Evolutionary conservation across 495 filamentous ascomycete species (phyloP).

Genomic region (Podospora fimiseda): DNA sequence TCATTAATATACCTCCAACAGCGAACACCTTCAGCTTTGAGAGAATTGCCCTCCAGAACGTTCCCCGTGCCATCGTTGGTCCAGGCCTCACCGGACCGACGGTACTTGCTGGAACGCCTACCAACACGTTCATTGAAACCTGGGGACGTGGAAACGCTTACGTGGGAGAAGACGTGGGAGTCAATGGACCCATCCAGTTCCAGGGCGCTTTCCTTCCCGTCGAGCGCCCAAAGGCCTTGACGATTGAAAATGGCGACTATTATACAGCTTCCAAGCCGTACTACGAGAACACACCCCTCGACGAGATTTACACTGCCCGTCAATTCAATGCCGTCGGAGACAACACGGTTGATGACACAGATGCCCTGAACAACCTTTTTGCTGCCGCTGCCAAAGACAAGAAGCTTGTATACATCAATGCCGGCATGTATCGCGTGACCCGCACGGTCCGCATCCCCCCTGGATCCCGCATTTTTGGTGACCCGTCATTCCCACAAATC

Average conservation of each 20-base stretch:
- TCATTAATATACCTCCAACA: constrained; percentile 34
- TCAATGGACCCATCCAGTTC: constrained; percentile 32
- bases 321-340: constrained; percentile 68
- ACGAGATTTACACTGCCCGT: constrained; percentile 63
- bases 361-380: constrained; percentile 58
- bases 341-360: constrained; percentile 57
- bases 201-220: constrained; percentile 30
- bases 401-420: constrained; percentile 78
- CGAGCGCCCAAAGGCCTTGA: constrained; percentile 21
- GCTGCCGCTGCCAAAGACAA: constrained; percentile 45
- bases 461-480: constrained; percentile 67
- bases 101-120: constrained; percentile 51
- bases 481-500: constrained; percentile 80
- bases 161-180: constrained; percentile 38
- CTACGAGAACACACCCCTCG: constrained; percentile 50
- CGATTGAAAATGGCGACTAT: constrained; percentile 23
- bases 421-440: constrained; percentile 75
- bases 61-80: constrained; percentile 50
- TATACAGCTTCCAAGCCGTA: constrained; percentile 68
- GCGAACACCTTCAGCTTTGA: constrained; percentile 45
- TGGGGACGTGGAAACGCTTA: constrained; percentile 40
- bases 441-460: constrained; percentile 70
- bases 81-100: constrained; percentile 31
- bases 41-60: constrained; percentile 58
- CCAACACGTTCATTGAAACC: constrained; percentile 42